Evolutionary conservation across 805 yeast genomes (phyloP).

Genomic region (Metschnikowia kunwiensis): DNA sequence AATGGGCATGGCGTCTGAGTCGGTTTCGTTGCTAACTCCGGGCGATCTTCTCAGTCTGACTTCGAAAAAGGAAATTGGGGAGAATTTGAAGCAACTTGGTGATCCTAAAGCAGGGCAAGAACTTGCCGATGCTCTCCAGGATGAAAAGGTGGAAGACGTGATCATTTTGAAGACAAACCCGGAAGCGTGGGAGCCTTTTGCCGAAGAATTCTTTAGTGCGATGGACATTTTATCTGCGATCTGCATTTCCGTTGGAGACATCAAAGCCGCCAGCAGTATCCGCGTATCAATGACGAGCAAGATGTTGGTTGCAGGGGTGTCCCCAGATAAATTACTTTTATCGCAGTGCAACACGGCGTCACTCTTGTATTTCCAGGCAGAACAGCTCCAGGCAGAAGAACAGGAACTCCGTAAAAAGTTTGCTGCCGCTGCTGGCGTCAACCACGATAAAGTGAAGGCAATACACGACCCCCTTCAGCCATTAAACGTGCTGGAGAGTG

Average conservation of each 20-base stretch:
- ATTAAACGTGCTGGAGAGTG: slow-evolving; percentile 8
- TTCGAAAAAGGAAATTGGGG: not conserved
- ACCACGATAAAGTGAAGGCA: slow-evolving; percentile 17
- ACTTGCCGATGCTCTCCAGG: slow-evolving; percentile 1
- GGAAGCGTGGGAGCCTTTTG: slow-evolving; percentile 67
- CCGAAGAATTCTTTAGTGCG: slow-evolving; percentile 74
- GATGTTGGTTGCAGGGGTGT: slow-evolving; percentile 71
- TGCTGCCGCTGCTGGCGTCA: slow-evolving; percentile 26
- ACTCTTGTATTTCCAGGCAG: slow-evolving; percentile 63
- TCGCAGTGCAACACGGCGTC: slow-evolving; percentile 72
- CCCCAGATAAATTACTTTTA: slow-evolving; percentile 59
- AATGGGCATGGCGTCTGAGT: slow-evolving; percentile 23
- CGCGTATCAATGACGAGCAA: slow-evolving; percentile 63
- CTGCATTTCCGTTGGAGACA: slow-evolving; percentile 66
- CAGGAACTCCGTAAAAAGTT: slow-evolving; percentile 25
- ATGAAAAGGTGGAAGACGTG: slow-evolving; percentile 15
- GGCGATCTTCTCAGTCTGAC: slow-evolving; percentile 4
- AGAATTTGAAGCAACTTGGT: slow-evolving; percentile 1
- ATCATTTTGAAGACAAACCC: slow-evolving; percentile 33
- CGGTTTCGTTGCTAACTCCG: slow-evolving; percentile 9
- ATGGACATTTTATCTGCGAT: slow-evolving; percentile 73
- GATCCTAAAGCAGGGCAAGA: slow-evolving; percentile 1
- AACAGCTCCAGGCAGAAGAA: slow-evolving; percentile 53
- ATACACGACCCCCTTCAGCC: slow-evolving; percentile 19
- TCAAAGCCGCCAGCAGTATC: slow-evolving; percentile 55